phyloP scores from a whole-genome alignment of 2,329 filamentous ascomycete genomes.

The Domatiomyces catenatus region DNA sequence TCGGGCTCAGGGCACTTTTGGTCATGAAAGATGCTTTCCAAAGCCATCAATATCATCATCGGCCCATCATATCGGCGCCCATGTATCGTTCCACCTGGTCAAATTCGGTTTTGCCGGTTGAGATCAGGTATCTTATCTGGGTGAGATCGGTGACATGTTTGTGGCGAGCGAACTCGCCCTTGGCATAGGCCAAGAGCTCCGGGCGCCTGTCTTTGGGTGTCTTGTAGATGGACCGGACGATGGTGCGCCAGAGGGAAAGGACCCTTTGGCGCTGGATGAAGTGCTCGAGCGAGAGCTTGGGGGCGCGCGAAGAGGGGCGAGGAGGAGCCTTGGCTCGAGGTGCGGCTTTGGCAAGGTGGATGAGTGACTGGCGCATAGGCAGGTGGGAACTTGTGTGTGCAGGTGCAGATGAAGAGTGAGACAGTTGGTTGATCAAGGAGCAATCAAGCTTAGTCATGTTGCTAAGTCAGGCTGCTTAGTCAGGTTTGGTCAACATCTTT shows the following conservation, averaged over 20 bases:
- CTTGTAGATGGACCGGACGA: conserved; percentile 28
- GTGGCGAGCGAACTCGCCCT: conserved; percentile 30
- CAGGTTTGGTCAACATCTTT: no score
- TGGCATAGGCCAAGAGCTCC: conserved; percentile 29
- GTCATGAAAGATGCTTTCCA: background rate
- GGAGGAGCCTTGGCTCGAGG: background rate
- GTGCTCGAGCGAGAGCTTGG: conserved; percentile 15
- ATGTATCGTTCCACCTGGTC: conserved; percentile 33
- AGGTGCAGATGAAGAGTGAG: background rate
- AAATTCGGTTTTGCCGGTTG: conserved; percentile 33
- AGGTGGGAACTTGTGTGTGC: background rate
- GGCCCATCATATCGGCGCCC: conserved; percentile 25
- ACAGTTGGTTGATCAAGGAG: background rate
- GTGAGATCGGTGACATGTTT: conserved; percentile 26
- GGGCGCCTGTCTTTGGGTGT: conserved; percentile 24
- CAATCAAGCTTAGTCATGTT: no score
- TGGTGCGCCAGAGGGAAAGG: conserved; percentile 29
- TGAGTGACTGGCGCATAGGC: background rate
- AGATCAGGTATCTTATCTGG: conserved; percentile 32
- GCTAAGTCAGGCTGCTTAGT: no score
- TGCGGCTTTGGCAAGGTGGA: background rate
- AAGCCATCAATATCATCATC: background rate
- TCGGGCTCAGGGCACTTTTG: background rate
- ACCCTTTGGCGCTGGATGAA: conserved; percentile 31
- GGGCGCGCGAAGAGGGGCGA: background rate